Conservation (phyloP, 225 moss, liverwort and hornwort genomes). For the Neckera pumila region DNA sequence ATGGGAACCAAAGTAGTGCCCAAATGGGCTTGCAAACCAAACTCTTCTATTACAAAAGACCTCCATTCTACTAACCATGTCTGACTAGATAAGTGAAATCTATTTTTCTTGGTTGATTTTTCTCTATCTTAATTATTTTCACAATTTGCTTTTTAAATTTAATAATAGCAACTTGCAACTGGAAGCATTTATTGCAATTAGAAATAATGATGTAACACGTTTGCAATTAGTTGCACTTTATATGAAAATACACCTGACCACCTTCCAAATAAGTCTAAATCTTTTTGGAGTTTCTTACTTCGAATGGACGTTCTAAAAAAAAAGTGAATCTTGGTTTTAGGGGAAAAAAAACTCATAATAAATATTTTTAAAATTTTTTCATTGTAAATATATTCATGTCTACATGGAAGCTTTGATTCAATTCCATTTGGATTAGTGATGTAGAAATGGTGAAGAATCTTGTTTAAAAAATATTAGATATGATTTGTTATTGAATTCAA, state of each 20-base stretch:
- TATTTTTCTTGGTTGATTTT: not conserved
- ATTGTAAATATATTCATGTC: not conserved
- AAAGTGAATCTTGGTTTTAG: not conserved
- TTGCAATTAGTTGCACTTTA: rapidly evolving
- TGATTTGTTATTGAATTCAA: not conserved
- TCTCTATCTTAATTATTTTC: rapidly evolving
- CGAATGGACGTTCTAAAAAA: not conserved
- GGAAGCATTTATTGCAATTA: not conserved
- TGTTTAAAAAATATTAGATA: not conserved
- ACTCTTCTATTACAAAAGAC: not conserved
- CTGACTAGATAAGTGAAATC: not conserved
- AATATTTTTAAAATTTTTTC: not conserved
- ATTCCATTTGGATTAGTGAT: not conserved
- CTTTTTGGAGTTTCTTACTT: not conserved
- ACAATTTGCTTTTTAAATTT: not conserved
- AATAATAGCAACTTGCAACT: not conserved
- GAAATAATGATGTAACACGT: not conserved
- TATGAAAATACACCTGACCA: not conserved
- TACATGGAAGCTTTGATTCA: not conserved
- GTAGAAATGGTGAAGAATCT: not conserved
- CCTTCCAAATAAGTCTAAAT: not conserved
- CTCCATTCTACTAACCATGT: not conserved
- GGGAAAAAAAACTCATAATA: not conserved
- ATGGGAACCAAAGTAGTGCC: rapidly evolving
- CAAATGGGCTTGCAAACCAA: not conserved